Conservation (phyloP, 2,329 filamentous ascomycete genomes). For the Fusarium veterinarium region DNA sequence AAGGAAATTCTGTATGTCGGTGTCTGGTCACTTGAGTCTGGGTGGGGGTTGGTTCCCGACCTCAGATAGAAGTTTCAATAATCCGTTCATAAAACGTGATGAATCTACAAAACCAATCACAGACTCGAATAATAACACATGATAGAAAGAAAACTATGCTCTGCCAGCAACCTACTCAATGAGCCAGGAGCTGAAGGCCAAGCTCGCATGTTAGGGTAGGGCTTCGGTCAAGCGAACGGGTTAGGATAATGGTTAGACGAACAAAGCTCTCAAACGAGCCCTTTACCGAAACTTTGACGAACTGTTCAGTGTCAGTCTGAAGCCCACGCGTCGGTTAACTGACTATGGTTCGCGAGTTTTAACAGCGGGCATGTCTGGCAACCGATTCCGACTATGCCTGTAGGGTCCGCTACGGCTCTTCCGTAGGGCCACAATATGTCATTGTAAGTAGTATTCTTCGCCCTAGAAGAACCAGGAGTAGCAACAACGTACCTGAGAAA, state of each 20-base stretch:
- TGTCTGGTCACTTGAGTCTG: neutral
- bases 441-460: slow-evolving; percentile 13
- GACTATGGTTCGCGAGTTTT: slow-evolving; percentile 2
- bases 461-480: neutral
- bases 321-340: neutral
- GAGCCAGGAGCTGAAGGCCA: neutral
- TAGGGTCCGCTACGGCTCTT: slow-evolving; percentile 1
- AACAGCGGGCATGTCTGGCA: neutral
- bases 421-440: neutral
- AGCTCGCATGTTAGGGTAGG: neutral
- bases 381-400: neutral
- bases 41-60: neutral
- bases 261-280: neutral
- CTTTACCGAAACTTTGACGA: neutral
- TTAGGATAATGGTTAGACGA: neutral
- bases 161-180: neutral
- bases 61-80: neutral
- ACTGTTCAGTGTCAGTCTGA: neutral
- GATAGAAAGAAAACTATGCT: neutral
- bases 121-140: slow-evolving; percentile 2
- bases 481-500: slow-evolving; percentile 2
- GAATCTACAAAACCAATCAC: slow-evolving; percentile 15
- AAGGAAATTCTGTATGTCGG: neutral
- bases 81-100: neutral
- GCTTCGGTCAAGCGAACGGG: slow-evolving; percentile 27